Evolutionary conservation across 164 flowering plant species (phyloP).

Genomic region (Magnolia sinica): DNA sequence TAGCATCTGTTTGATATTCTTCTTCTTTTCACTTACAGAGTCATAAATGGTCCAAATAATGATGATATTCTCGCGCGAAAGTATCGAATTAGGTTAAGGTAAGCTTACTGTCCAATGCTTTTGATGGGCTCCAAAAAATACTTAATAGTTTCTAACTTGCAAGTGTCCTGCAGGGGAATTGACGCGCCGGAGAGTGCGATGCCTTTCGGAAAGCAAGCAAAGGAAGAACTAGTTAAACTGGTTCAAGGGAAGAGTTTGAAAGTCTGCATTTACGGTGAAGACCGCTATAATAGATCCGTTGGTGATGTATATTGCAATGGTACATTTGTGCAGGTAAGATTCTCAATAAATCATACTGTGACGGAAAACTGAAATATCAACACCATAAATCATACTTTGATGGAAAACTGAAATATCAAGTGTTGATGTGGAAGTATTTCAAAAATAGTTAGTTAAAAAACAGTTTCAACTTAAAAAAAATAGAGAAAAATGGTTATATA

Average conservation of each 20-base stretch:
- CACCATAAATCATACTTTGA: no score
- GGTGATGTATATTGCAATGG: constrained; percentile 78
- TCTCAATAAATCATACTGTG: not conserved
- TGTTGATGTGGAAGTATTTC: no score
- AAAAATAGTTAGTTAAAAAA: no score
- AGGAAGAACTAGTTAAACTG: constrained; percentile 53
- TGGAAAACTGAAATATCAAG: no score
- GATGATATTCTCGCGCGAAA: constrained; percentile 67
- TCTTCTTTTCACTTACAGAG: constrained; percentile 26
- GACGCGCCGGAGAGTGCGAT: constrained; percentile 88
- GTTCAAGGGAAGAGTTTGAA: constrained; percentile 58
- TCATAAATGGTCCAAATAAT: constrained; percentile 38
- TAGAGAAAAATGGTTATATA: no score
- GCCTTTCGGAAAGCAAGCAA: constrained; percentile 84
- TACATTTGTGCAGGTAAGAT: constrained; percentile 68
- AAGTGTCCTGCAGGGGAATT: constrained; percentile 54
- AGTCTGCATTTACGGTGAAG: constrained; percentile 53
- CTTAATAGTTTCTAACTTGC: not conserved
- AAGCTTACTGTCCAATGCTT: constrained; percentile 2
- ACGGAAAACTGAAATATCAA: no score
- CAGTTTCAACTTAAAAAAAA: no score
- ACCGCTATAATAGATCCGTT: constrained; percentile 66
- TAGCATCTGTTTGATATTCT: not conserved
- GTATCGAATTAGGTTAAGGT: constrained; percentile 78
- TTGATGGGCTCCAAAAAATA: not conserved